Evolutionary conservation across 2,329 filamentous ascomycete genomes (phyloP).

Genomic region (Aspergillus pseudoterreus): DNA sequence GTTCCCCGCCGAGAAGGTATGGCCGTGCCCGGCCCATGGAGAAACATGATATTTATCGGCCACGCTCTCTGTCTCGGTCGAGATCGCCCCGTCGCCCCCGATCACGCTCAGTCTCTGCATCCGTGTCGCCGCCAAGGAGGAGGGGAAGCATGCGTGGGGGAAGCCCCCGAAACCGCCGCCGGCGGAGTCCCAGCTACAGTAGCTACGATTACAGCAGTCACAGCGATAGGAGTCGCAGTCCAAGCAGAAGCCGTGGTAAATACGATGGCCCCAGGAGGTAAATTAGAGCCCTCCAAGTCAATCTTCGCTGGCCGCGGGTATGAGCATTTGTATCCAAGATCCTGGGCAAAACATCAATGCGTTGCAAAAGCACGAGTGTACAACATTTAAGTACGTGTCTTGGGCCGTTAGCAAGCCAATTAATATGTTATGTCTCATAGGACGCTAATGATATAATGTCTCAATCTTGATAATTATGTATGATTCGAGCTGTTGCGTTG

Average conservation of each 20-base stretch:
- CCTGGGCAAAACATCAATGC: too few species aligned
- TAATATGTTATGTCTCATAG: too few species aligned
- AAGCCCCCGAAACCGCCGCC: constrained; percentile 40
- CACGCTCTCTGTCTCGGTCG: constrained; percentile 54
- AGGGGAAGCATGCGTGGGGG: constrained; percentile 30
- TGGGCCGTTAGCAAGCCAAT: too few species aligned
- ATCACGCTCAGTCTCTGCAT: constrained; percentile 39
- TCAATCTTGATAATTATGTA: too few species aligned
- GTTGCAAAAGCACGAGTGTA: too few species aligned
- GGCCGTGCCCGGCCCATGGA: constrained; percentile 43
- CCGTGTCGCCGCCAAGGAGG: constrained; percentile 40
- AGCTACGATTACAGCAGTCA: constrained; percentile 60
- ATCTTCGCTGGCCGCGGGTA: background rate
- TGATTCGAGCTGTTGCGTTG: background rate
- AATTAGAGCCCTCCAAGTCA: background rate
- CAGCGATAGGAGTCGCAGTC: constrained; percentile 48
- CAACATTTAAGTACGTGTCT: too few species aligned
- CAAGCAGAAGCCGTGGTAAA: constrained; percentile 29
- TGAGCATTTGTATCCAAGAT: too few species aligned
- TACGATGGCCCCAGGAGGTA: constrained; percentile 25
- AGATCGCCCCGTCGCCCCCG: constrained; percentile 36
- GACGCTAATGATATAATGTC: background rate
- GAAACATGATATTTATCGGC: constrained; percentile 55
- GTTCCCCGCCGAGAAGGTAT: constrained; percentile 37
- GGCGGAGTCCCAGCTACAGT: constrained; percentile 60